Evolutionary conservation across 306 rosid species (phyloP), one percentile per base, ranked within the genome.

Genomic region (Cucurbita ficifolia): DNA sequence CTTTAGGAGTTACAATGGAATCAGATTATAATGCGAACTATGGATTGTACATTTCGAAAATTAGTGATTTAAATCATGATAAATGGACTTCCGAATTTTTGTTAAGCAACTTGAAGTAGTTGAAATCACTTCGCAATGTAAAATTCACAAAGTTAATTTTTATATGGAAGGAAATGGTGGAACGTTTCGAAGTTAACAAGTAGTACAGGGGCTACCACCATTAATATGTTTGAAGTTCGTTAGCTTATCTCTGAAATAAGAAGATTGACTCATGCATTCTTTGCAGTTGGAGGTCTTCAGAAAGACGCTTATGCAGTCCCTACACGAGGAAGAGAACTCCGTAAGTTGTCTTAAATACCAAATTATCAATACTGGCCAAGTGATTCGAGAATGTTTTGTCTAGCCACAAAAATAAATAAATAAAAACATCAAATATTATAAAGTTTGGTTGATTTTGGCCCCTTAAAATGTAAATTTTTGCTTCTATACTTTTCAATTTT

Each of bases 221-320:
- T 46, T 48, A 45, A 67, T 13, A 7, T 22, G 17, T 48, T 43
- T 29, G 29, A 14, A 22, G 0, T 49, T 29, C 33, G 29, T 70
- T 70, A 48, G 24, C 24, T 48, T 14, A 68, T 48, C 24, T 7
- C 12, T 49, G 43, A 5, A 21, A 69, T 69, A 22, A 49, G 58
- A 49, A 18, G 5, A 4, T 56, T 57, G 76, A 60, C 39, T 81
- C 11, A 54, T 72, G 54, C 39, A 36, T 76, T 74, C 29, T 54
- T 72, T 81, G 83, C 83, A 94, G 99, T 81, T 94, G 92, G 96
- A 89, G 83, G 90, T 87, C 74, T 94, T 94, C 81, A 85, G 88
- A 75, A 94, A 81, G 86, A 86, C 96, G 65, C 99, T 91, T 58
- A 86, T 94, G 97, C 87, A 79, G 53, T 94, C 99, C 60, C 95